Base-by-base conservation (phyloP, 768 basidiomycete species). In the Lyophyllum shimeji region DNA sequence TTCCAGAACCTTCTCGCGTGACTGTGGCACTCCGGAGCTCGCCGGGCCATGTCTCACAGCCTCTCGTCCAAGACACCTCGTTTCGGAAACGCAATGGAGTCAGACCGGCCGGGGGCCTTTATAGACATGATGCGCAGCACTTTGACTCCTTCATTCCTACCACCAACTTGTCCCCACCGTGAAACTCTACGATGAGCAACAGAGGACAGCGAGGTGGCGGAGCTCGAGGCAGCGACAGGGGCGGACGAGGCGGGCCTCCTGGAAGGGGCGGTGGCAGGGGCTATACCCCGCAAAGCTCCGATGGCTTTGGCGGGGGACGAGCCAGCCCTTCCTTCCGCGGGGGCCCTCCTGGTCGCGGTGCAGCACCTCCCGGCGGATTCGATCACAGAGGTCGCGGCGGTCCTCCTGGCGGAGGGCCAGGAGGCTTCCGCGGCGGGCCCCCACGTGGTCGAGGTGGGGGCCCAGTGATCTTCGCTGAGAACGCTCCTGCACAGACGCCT, bases 401-500 rank as follows among this genome's bases (percentile, higher is more conserved):
- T 20, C 55, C 52, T 37, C 49, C 63, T 40, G 47, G 65, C 15
- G 65, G 68, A 23, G 60, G 67, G 25, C n/a, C n/a, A n/a, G 58
- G 69, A n/a, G 50, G 52, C n/a, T 40, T 47, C 33, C 56, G 69
- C 31, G 65, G 72, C 53, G 64, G 63, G 23, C 46, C 52, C 20
- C 53, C 64, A 18, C 69, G 63, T 20, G 56, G 65, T 39, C 65
- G 69, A 21, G 65, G 66, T 45, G 72, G 66, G 43, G 72, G 71
- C 4, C 64, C 76, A 21, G 59, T 71, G 17, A 77, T 82, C 40
- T 81, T 73, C 53, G 66, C 68, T 3, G 76, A 73, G 37, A 67
- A 62, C 40, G 50, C 63, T 15, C 74, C 72, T 33, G 69, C 72
- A 4, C 66, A 58, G n/a, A 56, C 77, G 37, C 72, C 76, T 18